Conservation (phyloP, 106 monocot species). For the Alisma plantagoaquatica region DNA sequence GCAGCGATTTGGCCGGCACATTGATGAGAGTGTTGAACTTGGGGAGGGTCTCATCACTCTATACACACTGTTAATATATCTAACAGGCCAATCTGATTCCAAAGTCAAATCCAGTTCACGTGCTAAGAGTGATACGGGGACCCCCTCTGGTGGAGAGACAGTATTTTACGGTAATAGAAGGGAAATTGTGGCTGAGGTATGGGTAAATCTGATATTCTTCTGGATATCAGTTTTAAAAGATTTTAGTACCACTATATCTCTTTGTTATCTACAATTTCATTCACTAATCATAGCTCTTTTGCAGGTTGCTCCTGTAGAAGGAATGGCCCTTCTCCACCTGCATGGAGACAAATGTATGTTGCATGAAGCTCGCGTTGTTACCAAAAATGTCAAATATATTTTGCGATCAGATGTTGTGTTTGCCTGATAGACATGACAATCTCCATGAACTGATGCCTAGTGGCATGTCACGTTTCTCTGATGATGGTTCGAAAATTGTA, state of each 20-base stretch:
- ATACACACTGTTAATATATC: slow-evolving; percentile 81
- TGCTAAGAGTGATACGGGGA: slow-evolving; percentile 19
- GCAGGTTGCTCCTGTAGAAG: slow-evolving; percentile 80
- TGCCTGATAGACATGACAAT: slow-evolving; percentile 28
- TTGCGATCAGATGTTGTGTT: slow-evolving; percentile 86
- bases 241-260: too few species aligned
- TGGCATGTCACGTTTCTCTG: too few species aligned
- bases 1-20: slow-evolving; percentile 78
- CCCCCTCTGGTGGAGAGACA: slow-evolving; percentile 70
- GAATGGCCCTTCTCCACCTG: slow-evolving; percentile 90
- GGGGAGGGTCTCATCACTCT: slow-evolving; percentile 43
- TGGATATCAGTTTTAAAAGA: too few species aligned
- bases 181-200: slow-evolving; percentile 70
- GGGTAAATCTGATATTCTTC: too few species aligned
- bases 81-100: slow-evolving; percentile 34
- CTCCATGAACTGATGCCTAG: too few species aligned
- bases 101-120: slow-evolving; percentile 17
- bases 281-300: too few species aligned
- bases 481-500: too few species aligned
- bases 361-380: slow-evolving; percentile 87
- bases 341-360: slow-evolving; percentile 89
- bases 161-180: slow-evolving; percentile 77
- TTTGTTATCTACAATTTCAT: too few species aligned
- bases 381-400: slow-evolving; percentile 66
- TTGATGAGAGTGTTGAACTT: slow-evolving; percentile 84